Conservation (phyloP, 129 eudicot genomes). For the Saussurea involucrata region DNA sequence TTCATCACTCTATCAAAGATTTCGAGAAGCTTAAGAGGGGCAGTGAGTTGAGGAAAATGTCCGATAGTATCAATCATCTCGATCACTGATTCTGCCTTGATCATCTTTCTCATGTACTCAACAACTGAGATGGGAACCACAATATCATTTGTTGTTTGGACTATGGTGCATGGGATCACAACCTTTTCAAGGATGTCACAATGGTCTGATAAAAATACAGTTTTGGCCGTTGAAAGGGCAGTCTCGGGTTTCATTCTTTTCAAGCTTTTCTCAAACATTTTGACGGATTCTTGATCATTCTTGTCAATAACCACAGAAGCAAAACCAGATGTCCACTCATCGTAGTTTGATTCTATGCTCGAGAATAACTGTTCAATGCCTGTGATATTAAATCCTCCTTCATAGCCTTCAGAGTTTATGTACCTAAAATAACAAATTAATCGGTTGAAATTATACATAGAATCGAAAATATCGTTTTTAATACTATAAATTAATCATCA, state of each 20-base stretch:
- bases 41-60: constrained; percentile 90
- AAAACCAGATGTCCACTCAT: constrained; percentile 59
- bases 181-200: constrained; percentile 65
- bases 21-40: constrained; percentile 53
- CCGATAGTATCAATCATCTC: constrained; percentile 67
- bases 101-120: constrained; percentile 52
- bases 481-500: background rate
- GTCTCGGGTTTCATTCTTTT: constrained; percentile 59
- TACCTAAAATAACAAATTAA: constrained; percentile 40
- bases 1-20: constrained; percentile 49
- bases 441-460: background rate
- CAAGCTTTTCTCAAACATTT: constrained; percentile 35
- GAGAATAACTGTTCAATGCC: constrained; percentile 60
- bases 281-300: constrained; percentile 38
- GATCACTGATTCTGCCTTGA: constrained; percentile 49
- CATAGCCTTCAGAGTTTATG: constrained; percentile 62
- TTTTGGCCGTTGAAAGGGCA: constrained; percentile 57
- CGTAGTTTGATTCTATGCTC: constrained; percentile 63
- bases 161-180: constrained; percentile 63
- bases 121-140: constrained; percentile 70
- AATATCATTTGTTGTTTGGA: constrained; percentile 54
- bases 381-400: constrained; percentile 80
- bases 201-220: constrained; percentile 57
- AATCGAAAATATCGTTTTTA: background rate
- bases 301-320: constrained; percentile 56